Evolutionary conservation across 2,329 filamentous ascomycete genomes (phyloP).

Genomic region (Lasiodiplodia gonubiensis): DNA sequence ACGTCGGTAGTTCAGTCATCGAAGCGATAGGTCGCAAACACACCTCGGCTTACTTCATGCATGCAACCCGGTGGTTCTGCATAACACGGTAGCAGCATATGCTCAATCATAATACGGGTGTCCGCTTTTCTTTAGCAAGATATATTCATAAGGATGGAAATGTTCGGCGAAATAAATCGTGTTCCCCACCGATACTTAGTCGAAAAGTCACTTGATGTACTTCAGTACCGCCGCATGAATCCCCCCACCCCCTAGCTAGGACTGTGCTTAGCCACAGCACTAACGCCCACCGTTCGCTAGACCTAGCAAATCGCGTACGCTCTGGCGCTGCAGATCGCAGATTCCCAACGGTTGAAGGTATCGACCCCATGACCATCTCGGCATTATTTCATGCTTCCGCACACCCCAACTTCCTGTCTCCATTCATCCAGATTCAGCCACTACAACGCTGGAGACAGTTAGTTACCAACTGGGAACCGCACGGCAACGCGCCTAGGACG

Average conservation of each 20-base stretch:
- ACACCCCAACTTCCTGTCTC: neutral
- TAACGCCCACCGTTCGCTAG: neutral
- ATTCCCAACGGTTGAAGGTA: neutral
- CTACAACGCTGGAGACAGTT: neutral
- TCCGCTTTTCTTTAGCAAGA: neutral
- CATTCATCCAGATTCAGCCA: neutral
- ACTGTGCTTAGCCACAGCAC: neutral
- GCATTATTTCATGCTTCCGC: neutral
- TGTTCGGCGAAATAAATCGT: neutral
- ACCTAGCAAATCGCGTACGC: neutral
- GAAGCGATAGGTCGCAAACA: neutral
- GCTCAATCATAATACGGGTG: neutral
- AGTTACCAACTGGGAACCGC: neutral
- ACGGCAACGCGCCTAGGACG: neutral
- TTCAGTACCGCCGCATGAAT: neutral
- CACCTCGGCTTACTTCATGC: neutral
- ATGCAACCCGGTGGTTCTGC: neutral
- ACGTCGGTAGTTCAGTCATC: neutral
- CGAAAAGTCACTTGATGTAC: neutral
- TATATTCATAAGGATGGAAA: neutral
- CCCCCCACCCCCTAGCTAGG: neutral
- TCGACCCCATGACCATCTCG: neutral
- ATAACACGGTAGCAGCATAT: neutral
- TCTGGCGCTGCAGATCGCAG: neutral
- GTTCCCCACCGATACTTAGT: neutral